Evolutionary conservation across 2,329 filamentous ascomycete genomes (phyloP), one percentile per base, ranked within the genome.

Genomic region (Xylaria sp.): DNA sequence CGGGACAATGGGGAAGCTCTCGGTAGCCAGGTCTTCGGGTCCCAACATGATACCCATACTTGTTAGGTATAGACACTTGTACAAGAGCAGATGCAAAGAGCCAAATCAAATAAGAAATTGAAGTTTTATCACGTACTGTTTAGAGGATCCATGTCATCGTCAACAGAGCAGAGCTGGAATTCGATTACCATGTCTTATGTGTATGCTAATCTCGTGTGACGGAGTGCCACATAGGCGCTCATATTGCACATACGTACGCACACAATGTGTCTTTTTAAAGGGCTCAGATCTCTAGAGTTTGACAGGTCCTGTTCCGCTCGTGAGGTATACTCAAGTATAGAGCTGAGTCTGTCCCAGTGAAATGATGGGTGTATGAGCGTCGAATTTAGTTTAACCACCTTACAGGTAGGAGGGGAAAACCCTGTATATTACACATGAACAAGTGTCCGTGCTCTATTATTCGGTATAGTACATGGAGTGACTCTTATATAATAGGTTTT

Each of bases 1-100:
- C n/a, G 54, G 66, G 55, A 54, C 61, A 44, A 52, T 44, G 44
- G 34, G 34, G 56, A 67, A 51, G 52, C 63, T 63, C 57, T 50
- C 20, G 54, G 37, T 37, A 32, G 50, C 56, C 28, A 56, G 62
- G 61, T 61, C 66, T 41, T 62, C 44, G 50, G 60, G 57, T 69
- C 25, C 56, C 51, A 61, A 58, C 55, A 66, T 46, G 69, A 71
- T 71, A 69, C 69, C 69, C 69, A 62, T 65, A 61, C 50, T 60
- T 66, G 59, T 69, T 69, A 65, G 59, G 65, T 63, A 69, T 66
- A 71, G 66, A 71, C 63, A 39, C 57, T 64, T 65, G 59, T 64
- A 39, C 50, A 58, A 25, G 51, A 63, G 63, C 55, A 48, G 25
- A 44, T 59, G 39, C 28, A 75, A 76, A n/a, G 73, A 71, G 64